These are phyloP conservation scores for Alternaria viburni DNA, from an alignment of 2,329 filamentous ascomycete genomes.

Conservation along the genomic window DNA sequence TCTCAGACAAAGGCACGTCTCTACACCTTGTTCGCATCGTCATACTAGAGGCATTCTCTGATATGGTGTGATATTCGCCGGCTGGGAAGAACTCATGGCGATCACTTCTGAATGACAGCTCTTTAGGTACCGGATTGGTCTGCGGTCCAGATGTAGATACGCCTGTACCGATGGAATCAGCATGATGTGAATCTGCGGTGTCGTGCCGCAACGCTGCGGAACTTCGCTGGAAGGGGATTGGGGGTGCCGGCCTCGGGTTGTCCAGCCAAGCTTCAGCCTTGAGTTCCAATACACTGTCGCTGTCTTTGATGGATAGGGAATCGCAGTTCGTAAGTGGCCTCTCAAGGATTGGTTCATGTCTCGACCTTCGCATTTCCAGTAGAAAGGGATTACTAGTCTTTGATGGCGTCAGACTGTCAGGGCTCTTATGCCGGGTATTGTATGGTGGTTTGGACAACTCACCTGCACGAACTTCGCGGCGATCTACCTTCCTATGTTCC, in stretches of 20 bases:
- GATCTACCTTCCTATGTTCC: not conserved
- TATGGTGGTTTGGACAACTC: not conserved
- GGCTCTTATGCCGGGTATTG: not conserved
- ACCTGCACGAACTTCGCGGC: not conserved
- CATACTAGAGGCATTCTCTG: not conserved
- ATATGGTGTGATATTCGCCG: not conserved
- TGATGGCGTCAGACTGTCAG: not conserved
- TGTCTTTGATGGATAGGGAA: not conserved
- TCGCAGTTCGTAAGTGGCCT: not conserved
- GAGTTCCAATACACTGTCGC: not conserved
- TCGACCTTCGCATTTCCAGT: not conserved
- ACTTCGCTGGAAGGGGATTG: not conserved
- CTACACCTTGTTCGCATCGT: not conserved
- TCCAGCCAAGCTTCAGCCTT: not conserved
- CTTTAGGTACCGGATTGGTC: not conserved
- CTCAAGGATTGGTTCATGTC: not conserved
- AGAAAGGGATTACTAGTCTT: not conserved
- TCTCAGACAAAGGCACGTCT: not conserved
- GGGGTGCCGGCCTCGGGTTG: not conserved
- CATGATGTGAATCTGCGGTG: not conserved
- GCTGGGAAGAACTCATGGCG: not conserved
- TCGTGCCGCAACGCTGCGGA: not conserved
- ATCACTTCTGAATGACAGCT: not conserved
- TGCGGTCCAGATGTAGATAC: not conserved
- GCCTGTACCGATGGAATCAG: not conserved